Base-by-base conservation (phyloP, 495 filamentous ascomycete species). In the Letharia lupina region DNA sequence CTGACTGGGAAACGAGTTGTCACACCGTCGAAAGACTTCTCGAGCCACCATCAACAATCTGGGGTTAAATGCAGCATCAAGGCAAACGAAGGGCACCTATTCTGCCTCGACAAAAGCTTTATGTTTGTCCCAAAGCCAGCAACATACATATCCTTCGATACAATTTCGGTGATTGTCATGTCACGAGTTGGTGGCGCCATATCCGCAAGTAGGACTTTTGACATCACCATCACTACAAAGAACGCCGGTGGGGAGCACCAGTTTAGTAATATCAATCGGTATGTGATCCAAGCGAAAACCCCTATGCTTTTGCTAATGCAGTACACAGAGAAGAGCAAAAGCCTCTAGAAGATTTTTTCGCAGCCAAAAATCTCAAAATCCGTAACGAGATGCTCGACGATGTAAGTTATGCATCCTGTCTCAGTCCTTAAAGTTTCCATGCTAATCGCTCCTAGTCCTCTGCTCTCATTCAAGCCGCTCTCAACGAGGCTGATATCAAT, bases 1-100 rank as follows among this genome's bases (percentile, higher is more conserved):
- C 77, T 99, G 41, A 88, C 92, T 2, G 91, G 91, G 64, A 97
- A 96, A 83, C 96, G 93, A 77, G 84, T 99, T 61, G 91, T 89
- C 42, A 89, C 88, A 61, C 95, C 95, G 1, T 96, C 94, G 15
- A 93, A 91, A 74, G 92, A 96, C 76, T 99, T 99, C 61, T 67
- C 56, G 62, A 91, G 88, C 69, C 94, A 98, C 78, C 91, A 96
- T 74, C 84, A 89, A 63, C 93, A 96, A 76, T 90, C 86, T 69
- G 95, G 95, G 48, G 94, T 98, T 74, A 99, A 99, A 77, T 99
- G 95, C 79, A 96, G 94, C 16, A 95, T 98, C 81, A 99, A 99
- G 77, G 95, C 95, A 61, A 96, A 93, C 74, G 95, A 99, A 75
- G 95, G 95, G 62, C 92, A 95, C 70, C 78, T 99, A 40, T 99